Conservation (phyloP, 129 eudicot species). For the Deinandra increscens region DNA sequence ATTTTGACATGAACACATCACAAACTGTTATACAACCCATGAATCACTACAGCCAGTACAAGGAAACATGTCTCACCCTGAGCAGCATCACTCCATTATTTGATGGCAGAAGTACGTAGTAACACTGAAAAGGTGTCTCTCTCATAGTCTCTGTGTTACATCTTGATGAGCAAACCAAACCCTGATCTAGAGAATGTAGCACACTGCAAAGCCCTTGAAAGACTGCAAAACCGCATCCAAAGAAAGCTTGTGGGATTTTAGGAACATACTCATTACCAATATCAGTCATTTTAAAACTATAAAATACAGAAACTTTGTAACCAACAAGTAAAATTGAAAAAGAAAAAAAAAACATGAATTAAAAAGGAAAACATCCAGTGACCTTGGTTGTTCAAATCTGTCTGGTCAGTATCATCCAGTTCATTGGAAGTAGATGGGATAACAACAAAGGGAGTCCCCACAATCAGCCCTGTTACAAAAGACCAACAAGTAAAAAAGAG, state of each 20-base stretch:
- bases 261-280: slow-evolving; percentile 10
- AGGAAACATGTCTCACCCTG: slow-evolving; percentile 47
- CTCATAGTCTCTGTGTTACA: slow-evolving; percentile 69
- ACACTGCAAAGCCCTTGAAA: slow-evolving; percentile 68
- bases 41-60: slow-evolving; percentile 1
- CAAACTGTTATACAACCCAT: neutral
- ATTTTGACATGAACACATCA: neutral
- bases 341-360: slow-evolving; percentile 5
- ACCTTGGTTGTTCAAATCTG: slow-evolving; percentile 65
- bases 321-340: neutral
- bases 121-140: slow-evolving; percentile 70
- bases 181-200: slow-evolving; percentile 74
- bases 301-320: slow-evolving; percentile 5
- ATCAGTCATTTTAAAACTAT: neutral
- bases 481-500: slow-evolving; percentile 14
- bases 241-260: slow-evolving; percentile 7
- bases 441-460: slow-evolving; percentile 68
- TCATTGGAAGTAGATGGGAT: slow-evolving; percentile 62
- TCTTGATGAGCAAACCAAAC: slow-evolving; percentile 78
- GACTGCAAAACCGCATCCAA: slow-evolving; percentile 47
- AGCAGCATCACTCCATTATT: slow-evolving; percentile 79
- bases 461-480: slow-evolving; percentile 60
- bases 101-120: slow-evolving; percentile 80
- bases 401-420: slow-evolving; percentile 59
- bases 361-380: slow-evolving; percentile 24